A percentile compares a stretch with the other conserved stretches of the same genome.
phyloP scores from a whole-genome alignment of 805 yeast genomes.

The Myxozyma mucilagina region DNA sequence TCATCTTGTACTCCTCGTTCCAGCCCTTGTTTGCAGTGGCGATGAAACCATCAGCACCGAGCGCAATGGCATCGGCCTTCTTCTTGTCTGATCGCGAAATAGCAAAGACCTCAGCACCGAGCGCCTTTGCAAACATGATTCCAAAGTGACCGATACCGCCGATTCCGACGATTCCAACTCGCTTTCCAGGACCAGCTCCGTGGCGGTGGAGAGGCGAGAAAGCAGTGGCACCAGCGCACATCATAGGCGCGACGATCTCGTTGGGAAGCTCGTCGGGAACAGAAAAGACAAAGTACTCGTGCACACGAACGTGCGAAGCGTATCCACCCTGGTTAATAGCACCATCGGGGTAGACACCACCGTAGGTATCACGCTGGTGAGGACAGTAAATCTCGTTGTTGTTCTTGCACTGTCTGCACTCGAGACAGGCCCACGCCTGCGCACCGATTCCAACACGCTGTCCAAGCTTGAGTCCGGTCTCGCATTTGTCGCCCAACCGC shows the following conservation, averaged over 20 bases:
- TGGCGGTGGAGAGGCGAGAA: slow-evolving; percentile 59
- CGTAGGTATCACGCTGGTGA: slow-evolving; percentile 55
- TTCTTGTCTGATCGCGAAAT: slow-evolving; percentile 53
- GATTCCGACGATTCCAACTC: slow-evolving; percentile 55
- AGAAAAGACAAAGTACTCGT: slow-evolving; percentile 61
- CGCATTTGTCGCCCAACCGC: slow-evolving; percentile 55
- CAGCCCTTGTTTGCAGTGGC: slow-evolving; percentile 49
- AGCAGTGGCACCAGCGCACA: slow-evolving; percentile 76
- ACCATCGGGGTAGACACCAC: slow-evolving; percentile 48
- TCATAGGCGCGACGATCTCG: slow-evolving; percentile 63
- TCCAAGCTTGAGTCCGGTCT: slow-evolving; percentile 54
- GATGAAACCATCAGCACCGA: slow-evolving; percentile 57
- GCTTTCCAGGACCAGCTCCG: slow-evolving; percentile 50
- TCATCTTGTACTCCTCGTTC: slow-evolving; percentile 37
- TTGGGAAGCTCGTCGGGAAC: slow-evolving; percentile 57
- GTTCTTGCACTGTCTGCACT: slow-evolving; percentile 59
- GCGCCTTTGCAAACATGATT: slow-evolving; percentile 55
- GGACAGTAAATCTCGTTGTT: slow-evolving; percentile 60
- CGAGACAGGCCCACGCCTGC: slow-evolving; percentile 56
- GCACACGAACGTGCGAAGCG: slow-evolving; percentile 61
- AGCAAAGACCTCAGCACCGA: slow-evolving; percentile 67
- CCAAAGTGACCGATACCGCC: slow-evolving; percentile 70
- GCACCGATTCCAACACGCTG: slow-evolving; percentile 83
- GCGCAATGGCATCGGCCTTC: slow-evolving; percentile 51
- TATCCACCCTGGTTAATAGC: slow-evolving; percentile 63